Evolutionary conservation across 352 stramenopile species (phyloP).

Genomic region (Aphanomyces stellatus): DNA sequence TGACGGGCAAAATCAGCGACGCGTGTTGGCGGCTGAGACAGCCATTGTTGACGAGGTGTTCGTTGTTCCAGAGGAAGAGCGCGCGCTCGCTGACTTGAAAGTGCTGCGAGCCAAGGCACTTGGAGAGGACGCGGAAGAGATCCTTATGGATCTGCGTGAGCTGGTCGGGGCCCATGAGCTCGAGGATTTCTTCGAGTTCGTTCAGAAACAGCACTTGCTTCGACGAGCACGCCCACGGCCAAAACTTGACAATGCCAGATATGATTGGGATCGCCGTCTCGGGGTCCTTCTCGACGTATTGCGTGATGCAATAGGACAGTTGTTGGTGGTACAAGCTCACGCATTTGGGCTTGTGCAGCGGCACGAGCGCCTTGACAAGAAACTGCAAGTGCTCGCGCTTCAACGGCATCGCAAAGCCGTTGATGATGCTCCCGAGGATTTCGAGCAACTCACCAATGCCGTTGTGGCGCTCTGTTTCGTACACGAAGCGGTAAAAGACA

Average conservation of each 20-base stretch:
- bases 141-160: constrained; percentile 65
- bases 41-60: constrained; percentile 94
- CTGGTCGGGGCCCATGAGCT: constrained; percentile 87
- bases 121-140: constrained; percentile 70
- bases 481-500: constrained; percentile 98
- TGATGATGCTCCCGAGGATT: constrained; percentile 98
- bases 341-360: constrained; percentile 97
- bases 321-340: constrained; percentile 98
- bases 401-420: constrained; percentile 98
- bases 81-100: constrained; percentile 96
- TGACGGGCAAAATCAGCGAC: constrained; percentile 89
- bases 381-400: constrained; percentile 97
- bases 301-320: constrained; percentile 99
- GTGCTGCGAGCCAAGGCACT: constrained; percentile 91
- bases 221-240: constrained; percentile 89
- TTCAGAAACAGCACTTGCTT: constrained; percentile 98
- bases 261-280: constrained; percentile 95
- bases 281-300: constrained; percentile 99
- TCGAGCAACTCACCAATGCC: constrained; percentile 97
- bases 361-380: constrained; percentile 92
- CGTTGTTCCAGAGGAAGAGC: constrained; percentile 99
- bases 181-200: constrained; percentile 98
- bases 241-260: constrained; percentile 91
- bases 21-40: constrained; percentile 92
- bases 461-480: constrained; percentile 95